Percentiles rank a stretch among this genome's conserved stretches.
Conservation (phyloP, 441 rosid genomes). For the Corymbia citriodora region DNA sequence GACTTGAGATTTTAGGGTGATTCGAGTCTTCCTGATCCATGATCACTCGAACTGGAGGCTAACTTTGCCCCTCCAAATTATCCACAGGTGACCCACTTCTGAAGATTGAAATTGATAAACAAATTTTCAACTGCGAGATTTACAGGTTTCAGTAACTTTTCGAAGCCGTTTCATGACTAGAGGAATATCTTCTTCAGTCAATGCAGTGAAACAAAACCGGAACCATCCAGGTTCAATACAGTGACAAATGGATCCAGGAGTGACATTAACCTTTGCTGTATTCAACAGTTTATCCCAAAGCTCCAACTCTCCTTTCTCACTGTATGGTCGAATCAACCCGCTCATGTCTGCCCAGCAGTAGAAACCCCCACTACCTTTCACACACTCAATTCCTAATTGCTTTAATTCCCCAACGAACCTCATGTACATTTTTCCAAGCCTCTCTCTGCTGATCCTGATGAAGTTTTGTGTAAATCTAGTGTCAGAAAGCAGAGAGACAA, state of each 20-base stretch:
- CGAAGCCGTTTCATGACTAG: slow-evolving; percentile 56
- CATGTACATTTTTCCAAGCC: slow-evolving; percentile 31
- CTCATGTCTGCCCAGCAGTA: slow-evolving; percentile 92
- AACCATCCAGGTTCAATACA: slow-evolving; percentile 98
- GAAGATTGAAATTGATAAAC: slow-evolving; percentile 16
- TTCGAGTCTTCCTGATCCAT: background rate
- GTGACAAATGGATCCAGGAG: slow-evolving; percentile 84
- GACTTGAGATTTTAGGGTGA: background rate
- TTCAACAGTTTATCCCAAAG: slow-evolving; percentile 81
- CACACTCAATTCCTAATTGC: slow-evolving; percentile 54
- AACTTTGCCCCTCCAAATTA: background rate
- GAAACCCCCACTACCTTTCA: slow-evolving; percentile 52
- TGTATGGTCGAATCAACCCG: slow-evolving; percentile 58
- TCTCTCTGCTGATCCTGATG: slow-evolving; percentile 38
- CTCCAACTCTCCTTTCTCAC: slow-evolving; percentile 86
- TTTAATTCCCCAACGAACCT: slow-evolving; percentile 49
- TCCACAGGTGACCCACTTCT: background rate
- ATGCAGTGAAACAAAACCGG: slow-evolving; percentile 55
- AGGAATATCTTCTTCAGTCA: slow-evolving; percentile 55
- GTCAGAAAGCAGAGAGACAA: slow-evolving; percentile 55
- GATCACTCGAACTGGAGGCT: background rate
- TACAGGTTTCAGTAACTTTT: slow-evolving; percentile 52
- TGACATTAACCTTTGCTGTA: slow-evolving; percentile 59
- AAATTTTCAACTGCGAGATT: slow-evolving; percentile 39
- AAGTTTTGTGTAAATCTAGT: slow-evolving; percentile 32